Evolutionary conservation across 495 filamentous ascomycete species (phyloP).

Genomic region (Aspergillus ostianus): DNA sequence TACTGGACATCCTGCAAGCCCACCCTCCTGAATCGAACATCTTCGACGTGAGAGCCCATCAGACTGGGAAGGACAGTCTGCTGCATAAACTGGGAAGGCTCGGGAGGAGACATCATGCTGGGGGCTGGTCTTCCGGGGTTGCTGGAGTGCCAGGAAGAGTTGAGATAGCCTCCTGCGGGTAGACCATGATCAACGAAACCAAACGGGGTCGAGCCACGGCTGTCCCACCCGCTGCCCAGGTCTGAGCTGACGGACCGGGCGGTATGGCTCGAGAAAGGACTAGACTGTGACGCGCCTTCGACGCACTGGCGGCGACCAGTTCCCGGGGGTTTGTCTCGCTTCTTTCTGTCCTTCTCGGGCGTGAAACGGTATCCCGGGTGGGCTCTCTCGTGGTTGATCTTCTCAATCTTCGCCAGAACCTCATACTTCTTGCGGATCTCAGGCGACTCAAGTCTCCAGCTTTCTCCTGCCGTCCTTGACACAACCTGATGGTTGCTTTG

Average conservation of each 20-base stretch:
- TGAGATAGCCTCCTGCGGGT: conserved; percentile 28
- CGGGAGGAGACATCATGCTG: conserved; percentile 49
- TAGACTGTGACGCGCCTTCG: conserved; percentile 20
- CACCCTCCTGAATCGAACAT: conserved; percentile 30
- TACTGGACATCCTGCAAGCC: conserved; percentile 34
- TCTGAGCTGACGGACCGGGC: conserved; percentile 28
- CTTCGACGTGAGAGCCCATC: conserved; percentile 26
- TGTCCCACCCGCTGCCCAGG: conserved; percentile 26
- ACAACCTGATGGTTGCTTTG: conserved; percentile 96
- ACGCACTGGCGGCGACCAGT: conserved; percentile 13
- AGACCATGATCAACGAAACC: conserved; percentile 28
- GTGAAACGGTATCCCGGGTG: conserved; percentile 96
- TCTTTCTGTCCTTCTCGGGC: conserved; percentile 69
- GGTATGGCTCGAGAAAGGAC: conserved; percentile 23
- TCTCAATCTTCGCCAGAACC: conserved; percentile 74
- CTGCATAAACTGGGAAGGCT: conserved; percentile 62
- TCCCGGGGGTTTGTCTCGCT: conserved; percentile 39
- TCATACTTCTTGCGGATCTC: conserved; percentile 77
- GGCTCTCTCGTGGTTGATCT: conserved; percentile 78
- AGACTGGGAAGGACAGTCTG: conserved; percentile 42
- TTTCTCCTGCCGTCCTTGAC: conserved; percentile 75
- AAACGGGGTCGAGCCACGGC: conserved; percentile 37
- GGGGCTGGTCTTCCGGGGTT: conserved; percentile 63
- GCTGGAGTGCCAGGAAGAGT: conserved; percentile 39
- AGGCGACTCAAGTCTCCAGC: conserved; percentile 79